Base-by-base conservation (phyloP, 2,329 filamentous ascomycete genomes). In the Cytospora piceicola region DNA sequence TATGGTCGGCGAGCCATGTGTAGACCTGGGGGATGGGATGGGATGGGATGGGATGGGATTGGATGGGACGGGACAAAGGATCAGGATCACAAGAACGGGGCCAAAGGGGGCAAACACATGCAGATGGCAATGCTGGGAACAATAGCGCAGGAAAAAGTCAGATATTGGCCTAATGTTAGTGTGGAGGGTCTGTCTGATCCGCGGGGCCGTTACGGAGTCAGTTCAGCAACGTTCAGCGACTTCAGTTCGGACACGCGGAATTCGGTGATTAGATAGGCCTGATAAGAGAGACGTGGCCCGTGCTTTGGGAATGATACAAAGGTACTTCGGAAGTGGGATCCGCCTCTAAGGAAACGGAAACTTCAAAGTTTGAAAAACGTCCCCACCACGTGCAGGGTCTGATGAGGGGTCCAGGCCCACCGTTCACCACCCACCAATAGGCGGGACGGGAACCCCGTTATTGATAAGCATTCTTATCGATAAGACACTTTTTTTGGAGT, bases 381-480 rank as follows among this genome's bases (percentile, higher is more conserved):
- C 34, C 34, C 34, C 34, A 36, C 34, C 34, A 36, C 34, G 34
- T 36, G 34, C 34, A 36, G 34, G 34, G 34, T 36, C 34, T 36
- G 34, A 4, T 42, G 39, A 42, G 39, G 39, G 39, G 39, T 42
- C 39, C 39, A 7, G 39, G 39, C 17, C 39, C 39, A 36, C 34
- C 34, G 34, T 36, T 36, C 34, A 36, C 11, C 14, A 36, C 46
- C 46, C 46, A 49, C 46, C 46, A 49, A 49, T 49, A 49, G 46
- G 46, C 46, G 5, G 46, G n/a, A 49, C 22, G 46, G n/a, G 46
- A 36, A 49, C 46, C 46, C 39, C 46, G 46, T 12, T 24, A 49
- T 49, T 49, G 46, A 49, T 49, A 49, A 49, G 46, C 46, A 49
- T 49, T 24, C n/a, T 24, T 49, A 49, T 49, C 46, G 46, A 49